phyloP scores from a whole-genome alignment of 2,329 filamentous ascomycete genomes.

The Fusarium tuaranense region DNA sequence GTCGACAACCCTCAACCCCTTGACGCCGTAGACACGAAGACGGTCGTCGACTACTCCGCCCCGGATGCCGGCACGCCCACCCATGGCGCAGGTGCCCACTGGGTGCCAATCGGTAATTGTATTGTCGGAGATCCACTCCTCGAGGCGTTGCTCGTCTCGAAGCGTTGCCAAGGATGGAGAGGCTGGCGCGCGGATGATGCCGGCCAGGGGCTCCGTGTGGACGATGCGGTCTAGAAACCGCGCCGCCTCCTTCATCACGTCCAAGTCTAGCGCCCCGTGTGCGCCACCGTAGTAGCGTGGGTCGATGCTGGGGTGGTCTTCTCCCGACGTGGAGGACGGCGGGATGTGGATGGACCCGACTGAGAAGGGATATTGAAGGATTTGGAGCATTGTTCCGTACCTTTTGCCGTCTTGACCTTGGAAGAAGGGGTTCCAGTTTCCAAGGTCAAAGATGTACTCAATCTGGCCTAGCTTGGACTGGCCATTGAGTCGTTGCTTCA shows the following conservation, averaged over 20 bases:
- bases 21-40: constrained; percentile 47
- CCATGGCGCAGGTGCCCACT: constrained; percentile 51
- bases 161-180: constrained; percentile 38
- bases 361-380: constrained; percentile 65
- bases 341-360: constrained; percentile 61
- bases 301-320: constrained; percentile 53
- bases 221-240: constrained; percentile 55
- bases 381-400: constrained; percentile 61
- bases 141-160: constrained; percentile 25
- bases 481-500: constrained; percentile 48
- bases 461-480: constrained; percentile 55
- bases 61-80: constrained; percentile 43
- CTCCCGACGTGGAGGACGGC: constrained; percentile 31
- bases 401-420: constrained; percentile 51
- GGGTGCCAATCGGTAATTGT: constrained; percentile 55
- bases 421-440: constrained; percentile 59
- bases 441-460: constrained; percentile 62
- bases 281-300: constrained; percentile 55
- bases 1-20: constrained; percentile 44
- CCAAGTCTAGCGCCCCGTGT: constrained; percentile 55
- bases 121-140: constrained; percentile 44
- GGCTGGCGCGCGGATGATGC: constrained; percentile 50
- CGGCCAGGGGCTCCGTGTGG: constrained; percentile 50
- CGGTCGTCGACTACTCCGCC: constrained; percentile 49
- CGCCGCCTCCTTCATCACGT: constrained; percentile 56